A percentile compares a stretch with the other conserved stretches of the same genome.
These are phyloP conservation scores for Trichoderma atroviride DNA, from an alignment of 2,329 filamentous ascomycete species.

Conservation along the genomic window DNA sequence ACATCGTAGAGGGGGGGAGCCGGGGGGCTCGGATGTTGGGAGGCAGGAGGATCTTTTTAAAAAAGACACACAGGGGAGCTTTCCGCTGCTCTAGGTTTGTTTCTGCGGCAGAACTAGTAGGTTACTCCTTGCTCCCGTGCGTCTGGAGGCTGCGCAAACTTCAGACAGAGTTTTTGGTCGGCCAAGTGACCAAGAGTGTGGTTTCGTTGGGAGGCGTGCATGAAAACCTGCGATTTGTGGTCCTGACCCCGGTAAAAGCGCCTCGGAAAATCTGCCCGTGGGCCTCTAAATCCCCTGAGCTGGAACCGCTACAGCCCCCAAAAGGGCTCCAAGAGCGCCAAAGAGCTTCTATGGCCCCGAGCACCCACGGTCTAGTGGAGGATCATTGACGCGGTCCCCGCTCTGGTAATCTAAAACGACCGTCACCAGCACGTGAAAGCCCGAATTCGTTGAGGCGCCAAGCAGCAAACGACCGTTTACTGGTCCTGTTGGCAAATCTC, in stretches of 20 bases:
- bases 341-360: slow-evolving; percentile 11
- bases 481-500: background rate
- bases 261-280: slow-evolving; percentile 27
- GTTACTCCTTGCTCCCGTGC: slow-evolving; percentile 24
- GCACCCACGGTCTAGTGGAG: background rate
- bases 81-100: slow-evolving; percentile 8
- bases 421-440: slow-evolving; percentile 24
- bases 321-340: slow-evolving; percentile 8
- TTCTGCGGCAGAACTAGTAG: slow-evolving; percentile 20
- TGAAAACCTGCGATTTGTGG: slow-evolving; percentile 24
- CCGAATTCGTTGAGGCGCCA: slow-evolving; percentile 23
- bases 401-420: slow-evolving; percentile 15
- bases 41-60: slow-evolving; percentile 22
- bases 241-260: slow-evolving; percentile 24
- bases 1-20: slow-evolving; percentile 34
- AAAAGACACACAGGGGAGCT: slow-evolving; percentile 3
- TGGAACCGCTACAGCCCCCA: slow-evolving; percentile 23
- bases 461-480: background rate
- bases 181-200: slow-evolving; percentile 25
- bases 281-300: slow-evolving; percentile 26
- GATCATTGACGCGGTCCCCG: slow-evolving; percentile 14
- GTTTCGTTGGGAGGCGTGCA: slow-evolving; percentile 28
- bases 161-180: slow-evolving; percentile 21
- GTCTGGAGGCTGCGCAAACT: slow-evolving; percentile 26
- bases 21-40: slow-evolving; percentile 9